Evolutionary conservation across 192 early-diverging fungal genomes (phyloP), one percentile per base, ranked within the genome.

Genomic region (Thamnidium elegans): DNA sequence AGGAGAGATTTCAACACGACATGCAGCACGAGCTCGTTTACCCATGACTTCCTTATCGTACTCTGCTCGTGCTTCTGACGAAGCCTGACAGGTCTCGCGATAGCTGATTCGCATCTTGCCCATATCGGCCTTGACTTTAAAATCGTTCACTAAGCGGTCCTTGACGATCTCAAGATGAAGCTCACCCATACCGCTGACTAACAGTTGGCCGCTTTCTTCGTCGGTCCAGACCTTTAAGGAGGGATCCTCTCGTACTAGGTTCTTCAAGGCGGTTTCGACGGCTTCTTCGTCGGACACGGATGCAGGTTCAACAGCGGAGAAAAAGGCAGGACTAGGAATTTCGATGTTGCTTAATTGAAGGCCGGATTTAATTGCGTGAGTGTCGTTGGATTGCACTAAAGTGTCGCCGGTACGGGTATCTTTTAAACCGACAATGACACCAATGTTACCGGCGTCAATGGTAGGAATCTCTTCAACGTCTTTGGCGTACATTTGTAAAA

Each of bases 141-240:
- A 87, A 26, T 89, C 88, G 30, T 87, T 87, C n/a, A 88, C 42
- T 21, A 98, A 74, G n/a, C 94, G 75, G 36, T 94, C 93, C 45
- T 86, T 86, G 11, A 93, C 85, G 14, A 98, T 89, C 63, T 98
- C 95, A 31, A 98, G 70, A 70, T 98, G 96, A 55, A 98, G 79
- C 66, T 96, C 96, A 7, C 96, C 96, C 94, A 96, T 95, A 0
- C 94, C 96, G 66, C 90, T 86, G 4, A 98, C 68, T 53, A 96
- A 67, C 17, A 85, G 89, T 69, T 98, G 96, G 0, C 94, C 93
- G 1, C 92, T 94, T 55, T 96, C 96, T 47, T 83, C 82, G 67
- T 96, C 89, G 8, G 75, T 77, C 14, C 80, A 63, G 13, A 93
- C 72, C 55, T 82, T 84, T 21, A 98, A 67, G 1, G 91, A 94